Evolutionary conservation across 2,329 filamentous ascomycete genomes (phyloP).

Genomic region (Epichloe sylvatica): DNA sequence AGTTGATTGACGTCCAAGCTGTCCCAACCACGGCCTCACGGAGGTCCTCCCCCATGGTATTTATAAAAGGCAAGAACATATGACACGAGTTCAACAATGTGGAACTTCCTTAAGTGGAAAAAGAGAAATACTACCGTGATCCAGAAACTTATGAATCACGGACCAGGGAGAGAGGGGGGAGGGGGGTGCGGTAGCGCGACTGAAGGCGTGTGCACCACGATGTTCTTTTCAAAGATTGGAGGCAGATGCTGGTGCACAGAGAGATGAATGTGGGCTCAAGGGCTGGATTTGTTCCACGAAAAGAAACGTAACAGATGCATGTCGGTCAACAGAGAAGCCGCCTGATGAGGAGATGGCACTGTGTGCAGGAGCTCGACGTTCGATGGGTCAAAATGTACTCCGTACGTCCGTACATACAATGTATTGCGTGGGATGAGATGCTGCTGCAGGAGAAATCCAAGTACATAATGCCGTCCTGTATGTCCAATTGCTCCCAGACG

Average conservation of each 20-base stretch:
- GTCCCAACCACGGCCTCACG: slow-evolving; percentile 1
- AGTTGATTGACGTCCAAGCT: slow-evolving; percentile 1
- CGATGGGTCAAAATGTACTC: background rate
- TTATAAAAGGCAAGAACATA: slow-evolving; percentile 8
- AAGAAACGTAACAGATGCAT: background rate
- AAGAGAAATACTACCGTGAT: background rate
- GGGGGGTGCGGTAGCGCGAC: background rate
- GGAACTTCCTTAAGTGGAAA: background rate
- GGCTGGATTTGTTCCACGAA: background rate
- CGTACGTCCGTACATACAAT: too few relatives aligned
- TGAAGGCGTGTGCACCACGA: background rate
- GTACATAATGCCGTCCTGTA: background rate
- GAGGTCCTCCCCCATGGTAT: slow-evolving; percentile 6
- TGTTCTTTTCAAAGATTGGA: background rate
- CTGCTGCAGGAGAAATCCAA: background rate
- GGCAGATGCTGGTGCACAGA: background rate
- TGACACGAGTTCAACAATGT: background rate
- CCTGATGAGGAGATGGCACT: background rate
- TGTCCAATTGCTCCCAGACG: background rate
- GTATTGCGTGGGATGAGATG: background rate
- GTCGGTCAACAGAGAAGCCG: background rate
- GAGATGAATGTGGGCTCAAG: background rate
- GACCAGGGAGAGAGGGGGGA: background rate
- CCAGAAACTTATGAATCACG: background rate
- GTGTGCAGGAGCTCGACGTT: background rate